Conservation (phyloP, 2,329 filamentous ascomycete genomes). For the Aureobasidium sp. region DNA sequence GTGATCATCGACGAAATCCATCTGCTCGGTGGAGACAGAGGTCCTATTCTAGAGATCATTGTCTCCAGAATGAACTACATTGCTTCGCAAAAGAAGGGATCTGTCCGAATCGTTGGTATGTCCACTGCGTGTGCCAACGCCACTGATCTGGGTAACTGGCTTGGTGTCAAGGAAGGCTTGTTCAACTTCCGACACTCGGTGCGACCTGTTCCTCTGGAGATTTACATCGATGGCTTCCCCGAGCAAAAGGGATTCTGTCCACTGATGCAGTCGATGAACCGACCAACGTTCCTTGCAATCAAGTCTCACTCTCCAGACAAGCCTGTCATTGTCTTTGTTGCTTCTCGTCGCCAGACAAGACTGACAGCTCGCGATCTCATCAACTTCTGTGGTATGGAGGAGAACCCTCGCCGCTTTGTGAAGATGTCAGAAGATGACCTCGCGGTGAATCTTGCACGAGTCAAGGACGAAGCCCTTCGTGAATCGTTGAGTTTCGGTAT, state of each 20-base stretch:
- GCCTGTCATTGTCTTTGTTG: constrained; percentile 96
- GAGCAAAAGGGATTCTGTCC: constrained; percentile 93
- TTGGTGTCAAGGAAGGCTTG: constrained; percentile 86
- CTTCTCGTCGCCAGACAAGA: constrained; percentile 87
- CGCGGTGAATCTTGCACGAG: constrained; percentile 73
- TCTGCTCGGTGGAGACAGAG: constrained; percentile 88
- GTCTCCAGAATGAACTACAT: constrained; percentile 96
- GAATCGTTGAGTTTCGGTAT: constrained; percentile 98
- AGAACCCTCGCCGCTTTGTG: constrained; percentile 88
- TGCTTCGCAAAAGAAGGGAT: constrained; percentile 80
- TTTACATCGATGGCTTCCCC: constrained; percentile 96
- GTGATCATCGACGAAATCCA: constrained; percentile 99
- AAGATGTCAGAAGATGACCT: constrained; percentile 93
- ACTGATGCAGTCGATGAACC: constrained; percentile 98
- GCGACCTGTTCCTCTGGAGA: constrained; percentile 86
- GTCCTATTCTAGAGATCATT: constrained; percentile 96
- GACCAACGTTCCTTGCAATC: constrained; percentile 91
- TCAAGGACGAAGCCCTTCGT: constrained; percentile 86
- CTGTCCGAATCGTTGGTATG: constrained; percentile 93
- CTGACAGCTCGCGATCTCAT: constrained; percentile 94
- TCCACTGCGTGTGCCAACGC: constrained; percentile 97
- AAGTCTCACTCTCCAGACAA: constrained; percentile 95
- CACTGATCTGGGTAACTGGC: constrained; percentile 87
- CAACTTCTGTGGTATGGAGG: constrained; percentile 97
- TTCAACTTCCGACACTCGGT: constrained; percentile 99